Evolutionary conservation across 2,329 filamentous ascomycete genomes (phyloP).

Genomic region (Exophiala lecanii-corni): DNA sequence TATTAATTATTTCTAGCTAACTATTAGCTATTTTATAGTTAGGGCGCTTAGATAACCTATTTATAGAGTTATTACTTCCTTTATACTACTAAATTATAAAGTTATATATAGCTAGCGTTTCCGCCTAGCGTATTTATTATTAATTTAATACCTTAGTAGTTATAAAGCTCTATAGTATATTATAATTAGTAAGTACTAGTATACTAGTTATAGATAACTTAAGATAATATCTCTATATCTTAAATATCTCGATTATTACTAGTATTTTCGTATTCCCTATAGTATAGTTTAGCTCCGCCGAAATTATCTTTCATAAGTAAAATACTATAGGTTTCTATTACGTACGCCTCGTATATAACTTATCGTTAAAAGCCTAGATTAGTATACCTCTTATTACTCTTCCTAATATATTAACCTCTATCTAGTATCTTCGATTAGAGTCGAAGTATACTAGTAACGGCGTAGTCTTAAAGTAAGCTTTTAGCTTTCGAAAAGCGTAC

Average conservation of each 20-base stretch:
- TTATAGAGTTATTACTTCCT: slow-evolving; percentile 15
- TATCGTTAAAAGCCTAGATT: slow-evolving; percentile 14
- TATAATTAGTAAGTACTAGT: slow-evolving; percentile 22
- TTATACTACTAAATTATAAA: slow-evolving; percentile 27
- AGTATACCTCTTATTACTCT: slow-evolving; percentile 20
- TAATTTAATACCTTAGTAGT: slow-evolving; percentile 27
- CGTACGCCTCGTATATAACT: slow-evolving; percentile 7
- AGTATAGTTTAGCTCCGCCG: slow-evolving; percentile 9
- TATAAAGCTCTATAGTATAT: slow-evolving; percentile 31
- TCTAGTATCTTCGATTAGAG: slow-evolving; percentile 10
- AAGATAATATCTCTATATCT: slow-evolving; percentile 28
- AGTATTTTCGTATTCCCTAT: slow-evolving; percentile 13
- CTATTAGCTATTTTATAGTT: slow-evolving; percentile 5
- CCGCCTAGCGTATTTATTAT: slow-evolving; percentile 27
- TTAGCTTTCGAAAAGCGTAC: slow-evolving; percentile 25
- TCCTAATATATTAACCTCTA: slow-evolving; percentile 26
- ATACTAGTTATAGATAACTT: slow-evolving; percentile 10
- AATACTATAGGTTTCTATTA: slow-evolving; percentile 7
- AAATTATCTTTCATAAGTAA: slow-evolving; percentile 7
- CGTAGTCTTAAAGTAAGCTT: slow-evolving; percentile 14
- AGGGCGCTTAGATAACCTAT: slow-evolving; percentile 19
- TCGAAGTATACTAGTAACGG: slow-evolving; percentile 22
- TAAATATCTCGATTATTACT: slow-evolving; percentile 25
- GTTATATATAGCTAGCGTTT: slow-evolving; percentile 26
- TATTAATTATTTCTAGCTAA: background rate